Evolutionary conservation across 805 yeast genomes (phyloP).

Genomic region (Candida anglica): DNA sequence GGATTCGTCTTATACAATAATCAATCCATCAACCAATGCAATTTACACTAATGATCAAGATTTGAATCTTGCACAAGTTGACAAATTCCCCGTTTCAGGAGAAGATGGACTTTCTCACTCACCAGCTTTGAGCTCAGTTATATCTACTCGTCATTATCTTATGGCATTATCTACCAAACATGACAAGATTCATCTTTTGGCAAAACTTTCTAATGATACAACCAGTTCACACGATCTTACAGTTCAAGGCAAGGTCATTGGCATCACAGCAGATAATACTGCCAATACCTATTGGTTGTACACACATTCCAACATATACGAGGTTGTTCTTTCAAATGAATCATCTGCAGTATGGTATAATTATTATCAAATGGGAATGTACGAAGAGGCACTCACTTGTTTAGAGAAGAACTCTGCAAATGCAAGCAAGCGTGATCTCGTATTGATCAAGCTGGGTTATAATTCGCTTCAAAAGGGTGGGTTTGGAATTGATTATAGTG

Average conservation of each 20-base stretch:
- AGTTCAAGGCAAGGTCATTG: slow-evolving; percentile 14
- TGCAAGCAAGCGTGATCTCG: slow-evolving; percentile 15
- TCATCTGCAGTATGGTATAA: slow-evolving; percentile 69
- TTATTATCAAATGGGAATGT: slow-evolving; percentile 40
- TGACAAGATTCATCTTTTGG: slow-evolving; percentile 18
- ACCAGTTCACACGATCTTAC: slow-evolving; percentile 5
- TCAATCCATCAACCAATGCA: slow-evolving; percentile 11
- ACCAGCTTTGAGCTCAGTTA: slow-evolving; percentile 9
- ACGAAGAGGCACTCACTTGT: slow-evolving; percentile 57
- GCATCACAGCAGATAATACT: slow-evolving; percentile 25
- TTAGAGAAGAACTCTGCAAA: slow-evolving; percentile 11
- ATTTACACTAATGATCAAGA: slow-evolving; percentile 29
- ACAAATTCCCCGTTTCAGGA: slow-evolving; percentile 8
- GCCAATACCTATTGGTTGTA: slow-evolving; percentile 72
- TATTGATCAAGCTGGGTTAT: slow-evolving; percentile 36
- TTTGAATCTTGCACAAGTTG: slow-evolving; percentile 15
- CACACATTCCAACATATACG: slow-evolving; percentile 59
- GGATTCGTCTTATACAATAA: slow-evolving; percentile 10
- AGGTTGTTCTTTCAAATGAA: slow-evolving; percentile 68
- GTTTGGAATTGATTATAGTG: slow-evolving; percentile 22
- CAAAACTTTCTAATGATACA: slow-evolving; percentile 21
- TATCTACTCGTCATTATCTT: slow-evolving; percentile 29
- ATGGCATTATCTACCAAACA: slow-evolving; percentile 14
- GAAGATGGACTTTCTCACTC: background rate
- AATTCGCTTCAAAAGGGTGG: slow-evolving; percentile 30